phyloP scores from a whole-genome alignment of 1,139 yeast species.

The Scheffersomyces quercinus region DNA sequence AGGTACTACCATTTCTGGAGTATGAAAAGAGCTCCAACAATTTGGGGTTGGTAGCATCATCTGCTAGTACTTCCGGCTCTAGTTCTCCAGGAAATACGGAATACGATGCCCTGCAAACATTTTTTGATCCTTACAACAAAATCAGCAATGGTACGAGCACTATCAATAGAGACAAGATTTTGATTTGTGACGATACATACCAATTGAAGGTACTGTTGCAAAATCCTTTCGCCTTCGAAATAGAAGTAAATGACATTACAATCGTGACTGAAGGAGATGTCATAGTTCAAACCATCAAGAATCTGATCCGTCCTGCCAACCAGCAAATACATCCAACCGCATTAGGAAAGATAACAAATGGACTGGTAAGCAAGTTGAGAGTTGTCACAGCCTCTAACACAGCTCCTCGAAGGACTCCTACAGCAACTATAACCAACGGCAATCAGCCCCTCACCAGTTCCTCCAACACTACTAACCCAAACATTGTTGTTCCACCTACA shows the following conservation, averaged over 20 bases:
- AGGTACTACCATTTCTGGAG: conserved; percentile 37
- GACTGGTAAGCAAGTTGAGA: background rate
- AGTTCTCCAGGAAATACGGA: conserved; percentile 1
- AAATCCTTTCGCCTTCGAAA: conserved; percentile 79
- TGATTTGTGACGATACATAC: conserved; percentile 58
- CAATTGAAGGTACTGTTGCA: conserved; percentile 60
- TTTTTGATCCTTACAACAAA: conserved; percentile 40
- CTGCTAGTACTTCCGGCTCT: background rate
- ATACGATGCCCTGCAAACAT: background rate
- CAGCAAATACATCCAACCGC: background rate
- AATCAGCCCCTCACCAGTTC: background rate
- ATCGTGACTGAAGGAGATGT: conserved; percentile 37
- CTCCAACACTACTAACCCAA: background rate
- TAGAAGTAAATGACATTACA: conserved; percentile 58
- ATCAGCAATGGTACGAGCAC: conserved; percentile 7
- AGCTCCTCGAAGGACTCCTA: background rate
- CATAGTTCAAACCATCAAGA: conserved; percentile 29
- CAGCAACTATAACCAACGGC: background rate
- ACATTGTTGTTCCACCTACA: conserved; percentile 24
- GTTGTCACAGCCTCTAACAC: background rate
- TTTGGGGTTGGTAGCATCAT: conserved; percentile 10
- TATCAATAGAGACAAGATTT: conserved; percentile 30
- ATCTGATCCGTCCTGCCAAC: conserved; percentile 2
- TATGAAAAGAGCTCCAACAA: conserved; percentile 15
- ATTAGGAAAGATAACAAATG: background rate